phyloP scores from a whole-genome alignment of 805 yeast genomes.

The Dipodascus albidus region DNA sequence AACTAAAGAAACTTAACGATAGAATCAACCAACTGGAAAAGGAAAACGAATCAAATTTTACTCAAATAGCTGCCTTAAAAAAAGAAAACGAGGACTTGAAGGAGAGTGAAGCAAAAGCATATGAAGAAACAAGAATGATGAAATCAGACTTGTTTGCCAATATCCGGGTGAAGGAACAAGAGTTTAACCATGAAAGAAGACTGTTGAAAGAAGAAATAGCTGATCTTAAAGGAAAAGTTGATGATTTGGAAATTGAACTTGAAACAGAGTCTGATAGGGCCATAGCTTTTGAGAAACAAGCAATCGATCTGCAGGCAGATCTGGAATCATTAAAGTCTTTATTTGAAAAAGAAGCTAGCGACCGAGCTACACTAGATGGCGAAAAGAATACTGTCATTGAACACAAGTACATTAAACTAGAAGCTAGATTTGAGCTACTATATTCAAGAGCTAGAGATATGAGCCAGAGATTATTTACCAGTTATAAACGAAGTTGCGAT shows the following conservation, averaged over 20 bases:
- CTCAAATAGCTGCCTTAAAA: constrained; percentile 5
- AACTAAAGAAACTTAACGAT: constrained; percentile 5
- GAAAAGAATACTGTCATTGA: constrained; percentile 2
- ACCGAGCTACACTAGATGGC: background rate
- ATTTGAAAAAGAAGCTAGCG: constrained; percentile 6
- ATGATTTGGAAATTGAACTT: constrained; percentile 38
- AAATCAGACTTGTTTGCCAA: constrained; percentile 58
- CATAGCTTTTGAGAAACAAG: constrained; percentile 7
- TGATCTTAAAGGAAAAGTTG: constrained; percentile 31
- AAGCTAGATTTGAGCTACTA: constrained; percentile 16
- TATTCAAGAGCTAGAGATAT: constrained; percentile 32
- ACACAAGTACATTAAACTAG: constrained; percentile 3
- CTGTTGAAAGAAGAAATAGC: constrained; percentile 39
- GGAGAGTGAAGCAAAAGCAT: background rate
- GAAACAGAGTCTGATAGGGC: constrained; percentile 22
- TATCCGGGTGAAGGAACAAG: constrained; percentile 53
- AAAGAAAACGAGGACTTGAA: constrained; percentile 3
- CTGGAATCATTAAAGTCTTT: constrained; percentile 30
- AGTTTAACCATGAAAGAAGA: constrained; percentile 43
- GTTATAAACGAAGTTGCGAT: constrained; percentile 34
- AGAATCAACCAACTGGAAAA: constrained; percentile 11
- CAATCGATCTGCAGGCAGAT: constrained; percentile 26
- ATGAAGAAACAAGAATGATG: constrained; percentile 24
- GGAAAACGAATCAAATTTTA: constrained; percentile 5
- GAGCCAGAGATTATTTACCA: constrained; percentile 28